Evolutionary conservation across 1,139 yeast species (phyloP), one percentile per base, ranked within the genome.

Genomic region (Scheffersomyces cryptocercus): DNA sequence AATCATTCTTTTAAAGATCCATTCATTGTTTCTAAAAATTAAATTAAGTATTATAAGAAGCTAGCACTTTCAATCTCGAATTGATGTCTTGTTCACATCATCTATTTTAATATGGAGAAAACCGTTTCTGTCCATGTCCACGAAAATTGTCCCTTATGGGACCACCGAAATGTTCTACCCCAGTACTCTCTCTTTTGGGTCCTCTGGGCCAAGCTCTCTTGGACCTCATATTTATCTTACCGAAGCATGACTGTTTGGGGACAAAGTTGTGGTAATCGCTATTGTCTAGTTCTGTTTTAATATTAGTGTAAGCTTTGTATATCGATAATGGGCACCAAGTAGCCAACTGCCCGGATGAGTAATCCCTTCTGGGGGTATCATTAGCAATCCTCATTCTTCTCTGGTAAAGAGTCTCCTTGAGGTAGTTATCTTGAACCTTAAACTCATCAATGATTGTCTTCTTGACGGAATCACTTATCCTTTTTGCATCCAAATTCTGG

Each of bases 301-400:
- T 46, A 45, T 62, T 67, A 14, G 75, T 68, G 44, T 62, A 70
- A 3, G 73, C 74, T 34, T 67, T 63, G 49, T 59, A 70, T 3
- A 71, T 56, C 20, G 73, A 66, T 14, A 65, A 52, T 1, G 75
- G 75, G 34, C 59, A 59, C 77, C 77, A 71, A 14, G 46, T 54
- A 44, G 15, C 24, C 35, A 14, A 11, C n/a, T 10, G 35, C 10
- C 12, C 24, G 15, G 35, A 31, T 5, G 35, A 31, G 11, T 31
- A 20, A 13, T 20, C 20, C 12, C 35, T 15, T 31, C 20, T 31
- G 12, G 24, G 5, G 12, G 10, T 31, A 11, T 14, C 35, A 10
- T 15, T 14, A 14, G 20, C 35, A 12, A 31, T 31, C 10, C 47
- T 37, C n/a, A 29, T 36, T 32, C 38, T 44, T 35, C 34, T 36